Evolutionary conservation across 257 asterid species (phyloP).

Genomic region (Knoxia roxburghii): DNA sequence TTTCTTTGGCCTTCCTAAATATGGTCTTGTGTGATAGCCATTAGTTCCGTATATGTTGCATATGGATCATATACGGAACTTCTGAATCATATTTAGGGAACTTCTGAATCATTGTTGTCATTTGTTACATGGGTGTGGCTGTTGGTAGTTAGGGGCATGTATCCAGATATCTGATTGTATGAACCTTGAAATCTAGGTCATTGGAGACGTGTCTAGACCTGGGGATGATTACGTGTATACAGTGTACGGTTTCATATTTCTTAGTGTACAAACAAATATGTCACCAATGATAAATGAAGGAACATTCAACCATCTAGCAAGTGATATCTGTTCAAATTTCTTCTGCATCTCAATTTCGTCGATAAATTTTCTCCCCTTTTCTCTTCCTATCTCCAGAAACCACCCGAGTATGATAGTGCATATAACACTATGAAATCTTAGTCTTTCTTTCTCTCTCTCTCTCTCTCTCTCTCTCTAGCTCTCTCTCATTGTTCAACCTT

Average conservation of each 20-base stretch:
- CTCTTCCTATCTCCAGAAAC: not conserved
- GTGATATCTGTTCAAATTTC: not conserved
- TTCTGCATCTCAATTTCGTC: not conserved
- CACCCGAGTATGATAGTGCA: not conserved
- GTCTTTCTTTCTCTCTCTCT: not conserved
- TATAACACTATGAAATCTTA: not conserved
- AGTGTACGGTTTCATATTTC: not conserved
- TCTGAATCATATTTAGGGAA: not conserved
- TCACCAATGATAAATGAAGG: not conserved
- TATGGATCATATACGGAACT: not conserved
- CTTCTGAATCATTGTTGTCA: not conserved
- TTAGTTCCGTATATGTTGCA: not conserved
- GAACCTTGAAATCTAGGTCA: not conserved
- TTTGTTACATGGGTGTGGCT: not conserved
- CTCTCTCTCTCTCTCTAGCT: not conserved
- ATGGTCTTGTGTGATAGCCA: not conserved
- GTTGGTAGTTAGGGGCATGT: not conserved
- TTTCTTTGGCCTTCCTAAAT: too few species aligned
- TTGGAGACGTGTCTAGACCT: not conserved
- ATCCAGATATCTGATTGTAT: not conserved
- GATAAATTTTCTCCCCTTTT: not conserved
- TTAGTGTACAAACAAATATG: not conserved
- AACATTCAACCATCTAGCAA: not conserved
- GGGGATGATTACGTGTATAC: not conserved
- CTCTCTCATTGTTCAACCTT: not conserved